Conservation (phyloP, 768 basidiomycete genomes). For the Amanita muscaria region DNA sequence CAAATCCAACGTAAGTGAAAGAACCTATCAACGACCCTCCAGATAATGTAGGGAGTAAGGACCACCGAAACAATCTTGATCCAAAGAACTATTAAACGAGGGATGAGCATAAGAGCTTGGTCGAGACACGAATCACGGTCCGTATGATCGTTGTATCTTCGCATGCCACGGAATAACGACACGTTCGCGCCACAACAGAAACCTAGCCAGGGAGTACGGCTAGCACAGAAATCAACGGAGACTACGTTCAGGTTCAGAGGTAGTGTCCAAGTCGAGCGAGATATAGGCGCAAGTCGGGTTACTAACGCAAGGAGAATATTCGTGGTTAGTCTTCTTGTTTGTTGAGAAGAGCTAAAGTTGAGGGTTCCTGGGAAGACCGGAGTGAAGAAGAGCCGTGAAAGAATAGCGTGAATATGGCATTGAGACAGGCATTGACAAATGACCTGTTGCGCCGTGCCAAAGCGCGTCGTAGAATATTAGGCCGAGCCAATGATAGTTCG, state of each 20-base stretch:
- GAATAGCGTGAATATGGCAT: constrained; percentile 6
- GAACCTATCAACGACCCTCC: neutral
- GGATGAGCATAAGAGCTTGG: neutral
- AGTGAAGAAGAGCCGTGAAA: constrained; percentile 14
- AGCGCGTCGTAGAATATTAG: constrained; percentile 12
- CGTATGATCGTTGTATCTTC: constrained; percentile 6
- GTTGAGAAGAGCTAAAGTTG: constrained; percentile 33
- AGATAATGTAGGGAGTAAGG: neutral
- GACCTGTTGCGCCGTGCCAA: constrained; percentile 19
- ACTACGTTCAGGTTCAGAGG: constrained; percentile 14
- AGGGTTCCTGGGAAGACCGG: constrained; percentile 23
- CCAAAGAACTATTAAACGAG: neutral
- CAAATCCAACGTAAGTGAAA: constrained; percentile 17
- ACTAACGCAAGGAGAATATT: constrained; percentile 27
- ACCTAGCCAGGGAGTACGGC: constrained; percentile 11
- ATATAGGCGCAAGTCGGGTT: constrained; percentile 25
- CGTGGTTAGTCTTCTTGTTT: constrained; percentile 32
- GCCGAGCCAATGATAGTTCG: constrained; percentile 7
- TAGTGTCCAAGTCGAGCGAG: constrained; percentile 17
- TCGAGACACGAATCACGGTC: constrained; percentile 1
- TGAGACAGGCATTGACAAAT: constrained; percentile 7
- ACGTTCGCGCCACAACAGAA: neutral
- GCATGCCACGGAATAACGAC: constrained; percentile 14
- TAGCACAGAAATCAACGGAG: constrained; percentile 19
- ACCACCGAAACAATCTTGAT: constrained; percentile 5